Conservation (phyloP, 176 grass and related monocot genomes). For the Echinochloa phyllopogon region DNA sequence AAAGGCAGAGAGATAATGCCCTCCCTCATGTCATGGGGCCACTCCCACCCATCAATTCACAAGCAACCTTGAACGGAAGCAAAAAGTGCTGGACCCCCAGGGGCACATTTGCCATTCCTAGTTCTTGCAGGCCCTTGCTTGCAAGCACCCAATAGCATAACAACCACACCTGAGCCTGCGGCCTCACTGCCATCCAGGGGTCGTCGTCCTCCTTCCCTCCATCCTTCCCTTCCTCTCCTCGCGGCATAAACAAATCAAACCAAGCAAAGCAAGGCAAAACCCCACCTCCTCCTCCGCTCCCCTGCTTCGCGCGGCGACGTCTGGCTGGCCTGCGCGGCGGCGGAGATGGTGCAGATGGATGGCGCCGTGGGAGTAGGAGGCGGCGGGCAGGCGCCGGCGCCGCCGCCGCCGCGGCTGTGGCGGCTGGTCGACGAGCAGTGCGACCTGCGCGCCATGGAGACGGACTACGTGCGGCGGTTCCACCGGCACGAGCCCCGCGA, state of each 20-base stretch:
- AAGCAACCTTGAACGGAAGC: constrained; percentile 25
- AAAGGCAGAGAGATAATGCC: constrained; percentile 32
- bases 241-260: constrained; percentile 31
- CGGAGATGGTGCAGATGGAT: constrained; percentile 51
- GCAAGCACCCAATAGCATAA: constrained; percentile 42
- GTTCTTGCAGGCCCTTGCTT: background rate
- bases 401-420: constrained; percentile 49
- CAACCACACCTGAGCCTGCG: constrained; percentile 47
- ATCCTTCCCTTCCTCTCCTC: background rate
- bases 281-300: constrained; percentile 12
- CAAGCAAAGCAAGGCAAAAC: constrained; percentile 47
- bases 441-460: constrained; percentile 59
- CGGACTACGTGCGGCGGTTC: constrained; percentile 67
- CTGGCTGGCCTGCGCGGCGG: constrained; percentile 5
- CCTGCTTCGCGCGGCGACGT: constrained; percentile 11
- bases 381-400: constrained; percentile 7
- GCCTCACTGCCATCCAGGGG: constrained; percentile 43
- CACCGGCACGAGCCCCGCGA: constrained; percentile 72
- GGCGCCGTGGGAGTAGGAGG: constrained; percentile 32
- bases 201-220: constrained; percentile 10
- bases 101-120: background rate
- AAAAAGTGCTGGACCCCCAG: background rate
- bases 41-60: constrained; percentile 18
- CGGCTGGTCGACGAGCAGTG: constrained; percentile 69
- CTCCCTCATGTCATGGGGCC: constrained; percentile 26